Evolutionary conservation across 495 filamentous ascomycete species (phyloP).

Genomic region (Lindgomyces ingoldianus): DNA sequence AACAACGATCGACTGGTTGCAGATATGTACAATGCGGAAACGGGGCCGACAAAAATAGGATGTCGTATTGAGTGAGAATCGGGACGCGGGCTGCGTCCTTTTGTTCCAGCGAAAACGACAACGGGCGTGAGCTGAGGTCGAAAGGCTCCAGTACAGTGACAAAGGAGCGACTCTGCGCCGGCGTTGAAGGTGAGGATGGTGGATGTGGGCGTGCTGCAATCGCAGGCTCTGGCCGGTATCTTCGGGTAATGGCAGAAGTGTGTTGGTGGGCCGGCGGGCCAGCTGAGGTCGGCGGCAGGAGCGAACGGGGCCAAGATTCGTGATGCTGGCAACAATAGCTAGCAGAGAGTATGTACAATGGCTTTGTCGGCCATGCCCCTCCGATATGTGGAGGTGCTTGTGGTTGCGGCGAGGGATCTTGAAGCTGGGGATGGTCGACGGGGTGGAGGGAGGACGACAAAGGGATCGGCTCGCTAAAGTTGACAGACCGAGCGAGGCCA

Average conservation of each 20-base stretch:
- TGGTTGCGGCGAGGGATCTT: not conserved
- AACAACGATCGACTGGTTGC: conserved; percentile 5
- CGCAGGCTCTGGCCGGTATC: not conserved
- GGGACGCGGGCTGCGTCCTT: conserved; percentile 19
- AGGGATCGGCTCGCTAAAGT: not conserved
- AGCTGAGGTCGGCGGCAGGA: not conserved
- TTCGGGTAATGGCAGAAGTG: not conserved
- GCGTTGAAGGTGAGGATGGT: not conserved
- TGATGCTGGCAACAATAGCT: conserved; percentile 4
- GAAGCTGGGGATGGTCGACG: not conserved
- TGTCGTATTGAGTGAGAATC: conserved; percentile 13
- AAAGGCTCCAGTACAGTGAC: not conserved
- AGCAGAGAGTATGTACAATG: not conserved
- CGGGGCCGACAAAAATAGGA: conserved; percentile 11
- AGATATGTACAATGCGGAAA: conserved; percentile 4
- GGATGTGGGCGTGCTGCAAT: conserved; percentile 3
- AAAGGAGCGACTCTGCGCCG: not conserved
- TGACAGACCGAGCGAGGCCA: not conserved
- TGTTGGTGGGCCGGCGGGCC: not conserved
- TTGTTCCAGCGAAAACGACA: conserved; percentile 14
- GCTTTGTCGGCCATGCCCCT: conserved; percentile 9
- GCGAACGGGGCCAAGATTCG: not conserved
- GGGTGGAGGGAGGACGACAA: not conserved
- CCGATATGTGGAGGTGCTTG: not conserved
- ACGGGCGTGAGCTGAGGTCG: not conserved